Percentiles rank a stretch among this genome's conserved stretches.
phyloP scores from a whole-genome alignment of 2,329 filamentous ascomycete species.

The Scopulariopsis brevicaulis region DNA sequence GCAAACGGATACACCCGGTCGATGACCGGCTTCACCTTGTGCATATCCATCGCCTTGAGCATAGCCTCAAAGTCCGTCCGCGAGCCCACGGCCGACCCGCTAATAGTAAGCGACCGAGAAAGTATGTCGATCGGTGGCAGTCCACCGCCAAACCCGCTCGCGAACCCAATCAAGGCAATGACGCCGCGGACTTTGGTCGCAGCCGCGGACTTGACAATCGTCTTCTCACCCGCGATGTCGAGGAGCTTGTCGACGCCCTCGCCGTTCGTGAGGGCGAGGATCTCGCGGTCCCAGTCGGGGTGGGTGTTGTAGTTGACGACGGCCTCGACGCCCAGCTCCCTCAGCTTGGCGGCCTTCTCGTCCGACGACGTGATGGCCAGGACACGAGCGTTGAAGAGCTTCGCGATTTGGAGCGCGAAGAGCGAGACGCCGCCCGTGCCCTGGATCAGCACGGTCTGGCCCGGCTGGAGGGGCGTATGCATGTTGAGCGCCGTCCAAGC shows the following conservation, averaged over 20 bases:
- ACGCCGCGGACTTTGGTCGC: neutral
- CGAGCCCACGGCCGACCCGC: neutral
- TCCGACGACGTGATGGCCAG: slow-evolving; percentile 44
- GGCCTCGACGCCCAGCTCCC: slow-evolving; percentile 40
- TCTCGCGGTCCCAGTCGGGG: slow-evolving; percentile 40
- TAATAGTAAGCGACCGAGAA: neutral
- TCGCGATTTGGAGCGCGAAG: slow-evolving; percentile 29
- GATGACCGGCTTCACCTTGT: neutral
- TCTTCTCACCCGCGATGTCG: slow-evolving; percentile 37
- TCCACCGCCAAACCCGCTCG: neutral
- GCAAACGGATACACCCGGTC: neutral
- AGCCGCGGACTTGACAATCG: neutral
- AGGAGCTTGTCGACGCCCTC: slow-evolving; percentile 41
- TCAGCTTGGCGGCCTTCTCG: slow-evolving; percentile 35
- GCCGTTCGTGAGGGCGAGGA: slow-evolving; percentile 32
- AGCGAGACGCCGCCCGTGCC: slow-evolving; percentile 41
- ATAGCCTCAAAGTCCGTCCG: neutral
- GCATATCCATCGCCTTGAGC: neutral
- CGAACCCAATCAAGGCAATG: neutral
- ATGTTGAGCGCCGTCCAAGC: slow-evolving; percentile 9
- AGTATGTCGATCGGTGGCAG: neutral
- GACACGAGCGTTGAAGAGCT: slow-evolving; percentile 39
- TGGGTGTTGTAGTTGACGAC: slow-evolving; percentile 45
- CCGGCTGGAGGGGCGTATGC: slow-evolving; percentile 18
- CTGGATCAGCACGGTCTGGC: slow-evolving; percentile 35